phyloP scores from a whole-genome alignment of 73 alveolate genomes.

The Tetrahymena elliotti region DNA sequence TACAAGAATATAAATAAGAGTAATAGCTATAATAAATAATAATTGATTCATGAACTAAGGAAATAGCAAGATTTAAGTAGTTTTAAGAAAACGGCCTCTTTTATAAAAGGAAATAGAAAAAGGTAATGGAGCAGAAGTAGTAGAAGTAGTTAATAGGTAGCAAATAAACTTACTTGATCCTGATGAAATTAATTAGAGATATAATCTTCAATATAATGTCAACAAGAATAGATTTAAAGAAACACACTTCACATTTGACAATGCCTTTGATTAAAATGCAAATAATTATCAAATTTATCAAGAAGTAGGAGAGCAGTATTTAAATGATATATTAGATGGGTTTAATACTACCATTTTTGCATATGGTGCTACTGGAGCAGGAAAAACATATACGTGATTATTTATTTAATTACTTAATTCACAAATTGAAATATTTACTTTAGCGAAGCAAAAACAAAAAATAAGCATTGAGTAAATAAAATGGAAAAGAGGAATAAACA shows the following conservation, averaged over 20 bases:
- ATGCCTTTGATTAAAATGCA: slow-evolving; percentile 82
- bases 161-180: not conserved
- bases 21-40: not conserved
- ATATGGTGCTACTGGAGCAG: slow-evolving; percentile 99
- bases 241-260: slow-evolving; percentile 93
- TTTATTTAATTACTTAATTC: no score
- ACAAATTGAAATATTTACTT: no score
- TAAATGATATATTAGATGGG: slow-evolving; percentile 95
- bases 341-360: slow-evolving; percentile 97
- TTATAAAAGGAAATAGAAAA: not conserved
- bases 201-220: slow-evolving; percentile 39
- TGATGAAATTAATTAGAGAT: not conserved
- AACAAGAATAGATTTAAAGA: slow-evolving; percentile 89
- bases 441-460: not conserved
- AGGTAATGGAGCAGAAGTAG: not conserved
- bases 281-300: slow-evolving; percentile 73
- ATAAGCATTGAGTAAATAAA: not conserved
- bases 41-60: not conserved
- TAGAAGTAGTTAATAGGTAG: not conserved
- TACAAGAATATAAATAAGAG: not conserved
- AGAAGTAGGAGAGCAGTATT: slow-evolving; percentile 75
- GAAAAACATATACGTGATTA: slow-evolving; percentile 90
- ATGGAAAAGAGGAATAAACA: not conserved
- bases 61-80: not conserved
- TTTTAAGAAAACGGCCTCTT: not conserved